A percentile compares a stretch with the other conserved stretches of the same genome.
phyloP scores from a whole-genome alignment of 805 yeast genomes.

The Wickerhamiella sorbophila region DNA sequence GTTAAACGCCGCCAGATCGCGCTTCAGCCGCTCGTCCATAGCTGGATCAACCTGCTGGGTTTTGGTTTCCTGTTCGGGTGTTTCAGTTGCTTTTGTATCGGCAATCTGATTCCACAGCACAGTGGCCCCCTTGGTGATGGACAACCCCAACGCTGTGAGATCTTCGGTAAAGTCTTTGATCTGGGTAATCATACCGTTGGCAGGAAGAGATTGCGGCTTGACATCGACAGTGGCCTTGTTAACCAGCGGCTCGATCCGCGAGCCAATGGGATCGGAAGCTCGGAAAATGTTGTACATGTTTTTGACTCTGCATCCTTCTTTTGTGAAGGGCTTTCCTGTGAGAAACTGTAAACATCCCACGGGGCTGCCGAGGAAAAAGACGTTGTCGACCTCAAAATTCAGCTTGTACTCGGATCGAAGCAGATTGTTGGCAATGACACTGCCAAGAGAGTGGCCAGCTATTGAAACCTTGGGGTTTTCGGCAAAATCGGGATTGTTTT shows the following conservation, averaged over 20 bases:
- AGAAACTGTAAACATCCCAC: constrained; percentile 73
- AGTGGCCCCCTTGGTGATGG: constrained; percentile 13
- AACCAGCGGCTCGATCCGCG: constrained; percentile 76
- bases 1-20: constrained; percentile 38
- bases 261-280: constrained; percentile 84
- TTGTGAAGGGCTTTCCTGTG: constrained; percentile 32
- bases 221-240: constrained; percentile 32
- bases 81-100: constrained; percentile 5
- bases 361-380: constrained; percentile 81
- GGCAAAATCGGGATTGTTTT: constrained; percentile 49
- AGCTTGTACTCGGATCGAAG: constrained; percentile 33
- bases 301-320: constrained; percentile 28
- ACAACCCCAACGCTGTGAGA: constrained; percentile 17
- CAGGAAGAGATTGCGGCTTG: constrained; percentile 45
- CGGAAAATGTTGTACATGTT: constrained; percentile 73
- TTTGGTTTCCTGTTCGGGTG: constrained; percentile 1
- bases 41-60: not conserved
- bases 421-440: constrained; percentile 69
- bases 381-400: constrained; percentile 57
- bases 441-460: constrained; percentile 85
- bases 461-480: constrained; percentile 63
- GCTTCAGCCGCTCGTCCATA: constrained; percentile 9
- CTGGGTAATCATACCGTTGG: constrained; percentile 28
- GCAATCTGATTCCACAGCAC: constrained; percentile 1
- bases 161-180: constrained; percentile 30